Conservation (phyloP, 179 eudicot species). For the Heliamphora pulchella region DNA sequence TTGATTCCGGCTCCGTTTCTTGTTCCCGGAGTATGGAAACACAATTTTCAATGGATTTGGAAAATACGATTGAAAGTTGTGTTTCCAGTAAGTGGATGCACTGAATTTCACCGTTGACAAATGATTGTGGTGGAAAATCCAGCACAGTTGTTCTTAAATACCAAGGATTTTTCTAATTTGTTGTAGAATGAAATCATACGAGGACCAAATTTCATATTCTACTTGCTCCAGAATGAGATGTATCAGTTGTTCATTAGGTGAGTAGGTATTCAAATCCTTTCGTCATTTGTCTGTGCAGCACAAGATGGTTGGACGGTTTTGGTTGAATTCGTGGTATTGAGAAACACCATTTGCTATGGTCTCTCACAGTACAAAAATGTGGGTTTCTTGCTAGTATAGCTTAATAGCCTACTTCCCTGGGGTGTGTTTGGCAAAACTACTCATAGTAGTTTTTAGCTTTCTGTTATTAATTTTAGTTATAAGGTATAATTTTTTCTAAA, state of each 20-base stretch:
- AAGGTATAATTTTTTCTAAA: too few relatives aligned
- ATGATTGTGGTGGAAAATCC: neutral
- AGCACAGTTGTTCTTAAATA: neutral
- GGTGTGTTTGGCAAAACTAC: too few relatives aligned
- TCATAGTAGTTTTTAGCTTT: too few relatives aligned
- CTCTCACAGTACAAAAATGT: neutral
- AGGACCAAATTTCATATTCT: neutral
- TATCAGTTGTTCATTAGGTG: neutral
- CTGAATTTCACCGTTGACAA: neutral
- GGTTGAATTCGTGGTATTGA: neutral
- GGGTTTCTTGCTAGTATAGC: neutral
- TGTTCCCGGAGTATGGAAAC: neutral
- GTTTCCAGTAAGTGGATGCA: neutral
- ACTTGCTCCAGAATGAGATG: neutral
- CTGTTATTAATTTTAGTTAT: too few relatives aligned
- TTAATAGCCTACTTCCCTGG: neutral
- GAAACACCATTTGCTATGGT: neutral
- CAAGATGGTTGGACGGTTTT: neutral
- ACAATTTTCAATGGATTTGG: neutral
- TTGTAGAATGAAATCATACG: neutral
- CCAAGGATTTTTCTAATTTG: neutral
- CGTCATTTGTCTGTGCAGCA: neutral
- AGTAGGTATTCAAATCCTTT: neutral
- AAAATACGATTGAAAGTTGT: neutral
- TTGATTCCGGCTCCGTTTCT: neutral